Conservation (phyloP, 2,329 filamentous ascomycete genomes). For the Xylariaceae sp. region DNA sequence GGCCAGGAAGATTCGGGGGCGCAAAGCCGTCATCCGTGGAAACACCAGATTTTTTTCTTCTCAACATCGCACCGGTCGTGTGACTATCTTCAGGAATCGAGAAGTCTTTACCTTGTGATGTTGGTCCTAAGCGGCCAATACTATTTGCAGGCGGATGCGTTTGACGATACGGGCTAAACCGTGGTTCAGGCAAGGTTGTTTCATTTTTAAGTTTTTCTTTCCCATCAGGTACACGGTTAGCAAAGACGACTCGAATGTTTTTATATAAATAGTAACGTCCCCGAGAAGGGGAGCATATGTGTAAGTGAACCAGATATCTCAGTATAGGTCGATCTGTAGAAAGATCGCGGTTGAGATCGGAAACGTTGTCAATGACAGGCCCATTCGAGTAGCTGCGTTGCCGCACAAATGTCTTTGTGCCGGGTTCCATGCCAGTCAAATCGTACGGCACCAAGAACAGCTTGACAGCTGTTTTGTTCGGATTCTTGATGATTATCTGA, state of each 20-base stretch:
- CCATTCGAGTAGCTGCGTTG: conserved; percentile 90
- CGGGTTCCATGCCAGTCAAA: conserved; percentile 83
- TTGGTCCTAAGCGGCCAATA: conserved; percentile 26
- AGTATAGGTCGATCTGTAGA: conserved; percentile 62
- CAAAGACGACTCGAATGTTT: conserved; percentile 89
- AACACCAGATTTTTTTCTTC: conserved; percentile 54
- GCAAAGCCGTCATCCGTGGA: conserved; percentile 34
- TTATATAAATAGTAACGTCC: conserved; percentile 89
- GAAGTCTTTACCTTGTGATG: too few species aligned
- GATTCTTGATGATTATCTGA: conserved; percentile 96
- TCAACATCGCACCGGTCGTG: conserved; percentile 56
- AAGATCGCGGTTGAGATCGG: conserved; percentile 27
- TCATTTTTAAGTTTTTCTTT: conserved; percentile 92
- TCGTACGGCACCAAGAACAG: conserved; percentile 93
- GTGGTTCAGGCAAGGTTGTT: conserved; percentile 81
- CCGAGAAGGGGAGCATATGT: conserved; percentile 83
- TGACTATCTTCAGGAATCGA: conserved; percentile 41
- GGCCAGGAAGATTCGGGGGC: conserved; percentile 19
- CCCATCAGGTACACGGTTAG: conserved; percentile 90
- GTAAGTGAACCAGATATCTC: conserved; percentile 85
- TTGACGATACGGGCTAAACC: conserved; percentile 70
- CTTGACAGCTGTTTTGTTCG: conserved; percentile 97
- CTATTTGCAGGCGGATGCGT: conserved; percentile 40
- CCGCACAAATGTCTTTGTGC: conserved; percentile 92
- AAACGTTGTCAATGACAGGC: conserved; percentile 69